A percentile compares a stretch with the other conserved stretches of the same genome.
Conservation (phyloP, 768 basidiomycete species). For the Pleurotus djamor region DNA sequence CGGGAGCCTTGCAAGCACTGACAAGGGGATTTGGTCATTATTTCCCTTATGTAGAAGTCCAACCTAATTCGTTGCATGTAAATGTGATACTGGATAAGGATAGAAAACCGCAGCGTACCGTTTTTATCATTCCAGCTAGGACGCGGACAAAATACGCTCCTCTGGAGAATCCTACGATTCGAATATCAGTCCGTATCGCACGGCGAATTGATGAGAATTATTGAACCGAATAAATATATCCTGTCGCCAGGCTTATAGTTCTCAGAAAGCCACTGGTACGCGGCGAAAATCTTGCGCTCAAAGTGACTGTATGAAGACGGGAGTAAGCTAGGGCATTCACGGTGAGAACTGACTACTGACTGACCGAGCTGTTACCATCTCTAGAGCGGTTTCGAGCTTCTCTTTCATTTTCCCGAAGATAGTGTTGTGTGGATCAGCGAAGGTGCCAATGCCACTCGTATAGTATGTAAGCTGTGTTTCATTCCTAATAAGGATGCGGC, state of each 20-base stretch:
- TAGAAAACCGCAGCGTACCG: conserved; percentile 14
- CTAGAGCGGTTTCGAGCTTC: conserved; percentile 20
- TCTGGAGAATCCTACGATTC: conserved; percentile 38
- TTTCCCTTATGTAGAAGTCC: conserved; percentile 38
- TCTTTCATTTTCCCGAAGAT: conserved; percentile 15
- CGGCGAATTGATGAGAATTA: neutral
- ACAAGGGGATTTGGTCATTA: conserved; percentile 39
- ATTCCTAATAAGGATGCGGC: conserved; percentile 18
- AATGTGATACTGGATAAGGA: neutral
- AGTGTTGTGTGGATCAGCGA: conserved; percentile 17
- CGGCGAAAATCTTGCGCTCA: conserved; percentile 26
- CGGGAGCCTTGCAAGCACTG: neutral
- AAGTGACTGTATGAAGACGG: conserved; percentile 27
- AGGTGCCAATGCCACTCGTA: conserved; percentile 30
- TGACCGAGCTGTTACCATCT: conserved; percentile 34
- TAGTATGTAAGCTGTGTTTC: conserved; percentile 24
- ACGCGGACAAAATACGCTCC: conserved; percentile 44
- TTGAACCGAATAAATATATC: conserved; percentile 34
- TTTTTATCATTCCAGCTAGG: conserved; percentile 41
- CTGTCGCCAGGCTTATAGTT: conserved; percentile 32
- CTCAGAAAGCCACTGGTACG: conserved; percentile 39
- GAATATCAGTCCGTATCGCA: neutral
- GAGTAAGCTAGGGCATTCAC: too few relatives aligned
- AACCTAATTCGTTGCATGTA: conserved; percentile 23
- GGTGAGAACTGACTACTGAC: neutral